A percentile compares a stretch with the other conserved stretches of the same genome.
phyloP scores from a whole-genome alignment of 352 stramenopile genomes.

The Phytophthora kernoviae region DNA sequence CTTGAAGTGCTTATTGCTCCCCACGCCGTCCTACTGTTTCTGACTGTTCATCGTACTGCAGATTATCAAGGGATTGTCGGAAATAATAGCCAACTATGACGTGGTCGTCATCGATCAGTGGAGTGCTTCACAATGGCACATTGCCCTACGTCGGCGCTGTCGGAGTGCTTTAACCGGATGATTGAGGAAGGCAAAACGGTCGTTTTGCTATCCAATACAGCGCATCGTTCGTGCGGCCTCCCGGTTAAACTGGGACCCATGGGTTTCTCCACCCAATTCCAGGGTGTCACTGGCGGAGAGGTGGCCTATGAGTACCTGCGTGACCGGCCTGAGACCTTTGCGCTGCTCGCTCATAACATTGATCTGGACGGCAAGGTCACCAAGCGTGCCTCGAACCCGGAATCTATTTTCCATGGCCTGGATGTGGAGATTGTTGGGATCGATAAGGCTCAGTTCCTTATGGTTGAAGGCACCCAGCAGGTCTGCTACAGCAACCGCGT shows the following conservation, averaged over 20 bases:
- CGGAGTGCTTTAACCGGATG: constrained; percentile 68
- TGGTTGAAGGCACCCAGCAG: constrained; percentile 63
- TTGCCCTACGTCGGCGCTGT: constrained; percentile 64
- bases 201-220: constrained; percentile 90
- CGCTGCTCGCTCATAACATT: constrained; percentile 51
- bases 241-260: constrained; percentile 59
- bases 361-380: constrained; percentile 37
- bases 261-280: constrained; percentile 67
- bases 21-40: not conserved
- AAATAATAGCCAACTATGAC: constrained; percentile 75
- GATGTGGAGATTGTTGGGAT: constrained; percentile 46
- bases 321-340: constrained; percentile 25
- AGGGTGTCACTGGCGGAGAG: constrained; percentile 64
- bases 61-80: constrained; percentile 40
- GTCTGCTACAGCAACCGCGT: constrained; percentile 51
- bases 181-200: constrained; percentile 65
- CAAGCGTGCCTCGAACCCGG: constrained; percentile 33
- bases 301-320: constrained; percentile 50
- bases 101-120: constrained; percentile 93
- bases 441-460: constrained; percentile 50
- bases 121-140: constrained; percentile 91
- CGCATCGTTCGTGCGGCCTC: constrained; percentile 61
- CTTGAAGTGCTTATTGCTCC: not conserved
- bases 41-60: constrained; percentile 8
- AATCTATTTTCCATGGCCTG: constrained; percentile 59